phyloP scores from a whole-genome alignment of 345 rosid species.

The Lepidium africanum region DNA sequence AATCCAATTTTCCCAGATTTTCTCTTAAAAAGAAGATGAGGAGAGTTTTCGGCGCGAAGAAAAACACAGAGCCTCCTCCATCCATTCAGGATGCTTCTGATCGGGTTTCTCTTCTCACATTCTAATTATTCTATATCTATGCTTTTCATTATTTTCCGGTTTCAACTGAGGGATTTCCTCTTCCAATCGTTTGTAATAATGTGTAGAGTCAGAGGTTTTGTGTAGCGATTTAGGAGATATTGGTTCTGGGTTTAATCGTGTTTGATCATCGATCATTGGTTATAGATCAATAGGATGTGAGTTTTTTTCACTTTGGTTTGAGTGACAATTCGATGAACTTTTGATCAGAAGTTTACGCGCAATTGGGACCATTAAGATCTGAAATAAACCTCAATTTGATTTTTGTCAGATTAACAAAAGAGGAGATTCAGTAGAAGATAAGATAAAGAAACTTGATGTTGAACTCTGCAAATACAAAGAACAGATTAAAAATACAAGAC shows the following conservation, averaged over 20 bases:
- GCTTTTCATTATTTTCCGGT: background rate
- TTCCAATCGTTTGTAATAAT: background rate
- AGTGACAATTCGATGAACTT: background rate
- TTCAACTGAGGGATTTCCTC: background rate
- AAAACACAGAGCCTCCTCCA: slow-evolving; percentile 90
- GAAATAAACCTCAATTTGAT: background rate
- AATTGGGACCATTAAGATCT: background rate
- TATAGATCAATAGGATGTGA: background rate
- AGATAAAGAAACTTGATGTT: slow-evolving; percentile 69
- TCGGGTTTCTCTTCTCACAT: slow-evolving; percentile 38
- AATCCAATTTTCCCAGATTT: background rate
- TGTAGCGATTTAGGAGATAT: background rate
- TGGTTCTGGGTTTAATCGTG: background rate
- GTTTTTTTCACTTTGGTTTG: background rate
- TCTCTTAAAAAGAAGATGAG: slow-evolving; percentile 41
- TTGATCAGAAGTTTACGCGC: background rate
- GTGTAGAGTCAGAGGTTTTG: background rate
- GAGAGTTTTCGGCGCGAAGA: slow-evolving; percentile 83
- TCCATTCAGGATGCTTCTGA: slow-evolving; percentile 79
- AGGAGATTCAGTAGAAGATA: slow-evolving; percentile 85
- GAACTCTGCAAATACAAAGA: slow-evolving; percentile 74
- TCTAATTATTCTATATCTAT: background rate
- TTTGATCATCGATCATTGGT: background rate
- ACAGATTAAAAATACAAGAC: slow-evolving; percentile 76
- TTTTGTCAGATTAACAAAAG: slow-evolving; percentile 63